These are phyloP conservation scores for Diaporthe ampelina DNA, from an alignment of 2,329 filamentous ascomycete species.

Conservation along the genomic window DNA sequence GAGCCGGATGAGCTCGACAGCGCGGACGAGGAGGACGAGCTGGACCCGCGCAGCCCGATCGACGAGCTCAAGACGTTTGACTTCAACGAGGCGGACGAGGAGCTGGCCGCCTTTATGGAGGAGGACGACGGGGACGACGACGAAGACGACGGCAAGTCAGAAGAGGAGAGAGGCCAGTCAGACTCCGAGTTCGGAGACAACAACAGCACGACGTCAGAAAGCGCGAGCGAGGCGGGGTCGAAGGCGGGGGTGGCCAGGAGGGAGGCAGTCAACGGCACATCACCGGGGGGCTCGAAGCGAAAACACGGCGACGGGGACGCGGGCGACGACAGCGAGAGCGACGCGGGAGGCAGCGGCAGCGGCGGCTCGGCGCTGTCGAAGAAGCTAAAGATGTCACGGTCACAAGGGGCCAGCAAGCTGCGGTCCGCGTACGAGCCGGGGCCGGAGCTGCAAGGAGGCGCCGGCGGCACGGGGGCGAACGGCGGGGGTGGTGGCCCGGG, in stretches of 20 bases:
- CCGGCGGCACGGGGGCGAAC: background rate
- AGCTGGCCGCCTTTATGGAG: slow-evolving; percentile 81
- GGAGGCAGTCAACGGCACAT: slow-evolving; percentile 36
- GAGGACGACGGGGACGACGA: slow-evolving; percentile 47
- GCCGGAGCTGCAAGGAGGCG: background rate
- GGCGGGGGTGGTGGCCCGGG: background rate
- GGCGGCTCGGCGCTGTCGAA: slow-evolving; percentile 60
- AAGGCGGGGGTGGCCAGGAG: slow-evolving; percentile 43
- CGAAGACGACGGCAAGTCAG: slow-evolving; percentile 45
- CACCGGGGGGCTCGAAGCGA: slow-evolving; percentile 46
- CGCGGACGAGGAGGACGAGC: slow-evolving; percentile 49
- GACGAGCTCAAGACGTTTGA: slow-evolving; percentile 71
- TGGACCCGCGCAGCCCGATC: slow-evolving; percentile 61
- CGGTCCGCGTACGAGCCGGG: slow-evolving; percentile 53
- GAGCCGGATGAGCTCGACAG: slow-evolving; percentile 60
- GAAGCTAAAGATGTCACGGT: slow-evolving; percentile 63
- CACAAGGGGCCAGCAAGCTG: slow-evolving; percentile 60
- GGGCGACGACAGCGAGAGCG: slow-evolving; percentile 38
- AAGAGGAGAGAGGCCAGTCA: slow-evolving; percentile 39
- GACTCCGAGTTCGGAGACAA: slow-evolving; percentile 34
- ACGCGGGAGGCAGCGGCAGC: slow-evolving; percentile 50
- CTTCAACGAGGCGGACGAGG: slow-evolving; percentile 76
- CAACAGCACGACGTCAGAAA: slow-evolving; percentile 31
- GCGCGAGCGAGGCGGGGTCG: slow-evolving; percentile 38
- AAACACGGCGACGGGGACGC: slow-evolving; percentile 44